A percentile compares a stretch with the other conserved stretches of the same genome.
Conservation (phyloP, 805 yeast species). For the Lipomyces lipofer region DNA sequence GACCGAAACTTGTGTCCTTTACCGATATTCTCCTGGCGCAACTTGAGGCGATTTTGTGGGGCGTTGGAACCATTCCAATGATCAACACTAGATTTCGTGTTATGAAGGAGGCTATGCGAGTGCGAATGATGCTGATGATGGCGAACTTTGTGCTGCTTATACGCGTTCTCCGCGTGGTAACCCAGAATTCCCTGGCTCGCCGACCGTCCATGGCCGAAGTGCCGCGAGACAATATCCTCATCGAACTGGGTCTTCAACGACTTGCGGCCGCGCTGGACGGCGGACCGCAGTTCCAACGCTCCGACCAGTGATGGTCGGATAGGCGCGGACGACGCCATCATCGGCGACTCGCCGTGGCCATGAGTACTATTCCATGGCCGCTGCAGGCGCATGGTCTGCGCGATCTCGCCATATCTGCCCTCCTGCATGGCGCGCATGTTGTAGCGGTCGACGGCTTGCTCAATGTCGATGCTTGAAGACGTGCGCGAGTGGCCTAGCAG, state of each 20-base stretch:
- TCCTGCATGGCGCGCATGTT: slow-evolving; percentile 7
- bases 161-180: not conserved
- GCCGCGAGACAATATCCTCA: slow-evolving; percentile 6
- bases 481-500: slow-evolving; percentile 3
- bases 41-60: not conserved
- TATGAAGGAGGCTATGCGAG: not conserved
- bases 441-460: slow-evolving; percentile 15
- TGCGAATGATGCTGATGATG: slow-evolving; percentile 5
- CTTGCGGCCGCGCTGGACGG: slow-evolving; percentile 29
- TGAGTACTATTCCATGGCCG: not conserved
- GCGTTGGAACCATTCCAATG: not conserved
- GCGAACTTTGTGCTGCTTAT: too few relatives aligned
- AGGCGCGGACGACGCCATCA: slow-evolving; percentile 27
- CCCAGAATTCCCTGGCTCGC: slow-evolving; percentile 11
- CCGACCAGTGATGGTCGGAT: slow-evolving; percentile 44
- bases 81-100: not conserved
- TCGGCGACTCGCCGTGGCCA: slow-evolving; percentile 17
- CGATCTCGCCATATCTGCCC: not conserved
- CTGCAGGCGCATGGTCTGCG: slow-evolving; percentile 5
- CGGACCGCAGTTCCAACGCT: slow-evolving; percentile 43
- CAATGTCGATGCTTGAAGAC: slow-evolving; percentile 14
- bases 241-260: not conserved
- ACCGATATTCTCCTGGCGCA: not conserved
- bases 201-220: slow-evolving; percentile 9
- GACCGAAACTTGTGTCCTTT: not conserved